Percentiles rank a stretch among this genome's conserved stretches.
Evolutionary conservation across 73 alveolate species (phyloP).

Genomic region (Blepharisma japonicum): DNA sequence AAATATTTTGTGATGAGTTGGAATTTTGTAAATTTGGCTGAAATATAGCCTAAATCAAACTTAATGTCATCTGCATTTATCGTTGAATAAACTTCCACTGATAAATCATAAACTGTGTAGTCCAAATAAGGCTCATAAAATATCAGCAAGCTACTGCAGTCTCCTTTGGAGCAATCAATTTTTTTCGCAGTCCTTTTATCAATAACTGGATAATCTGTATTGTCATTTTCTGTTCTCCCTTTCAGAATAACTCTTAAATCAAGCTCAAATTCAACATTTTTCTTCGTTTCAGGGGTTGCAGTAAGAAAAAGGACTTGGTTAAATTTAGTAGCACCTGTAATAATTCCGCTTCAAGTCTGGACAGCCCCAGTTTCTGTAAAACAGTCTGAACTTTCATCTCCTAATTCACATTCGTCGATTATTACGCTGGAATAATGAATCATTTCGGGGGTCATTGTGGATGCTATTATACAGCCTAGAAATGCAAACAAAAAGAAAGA

Average conservation of each 20-base stretch:
- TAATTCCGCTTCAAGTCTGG: not conserved
- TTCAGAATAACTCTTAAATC: not conserved
- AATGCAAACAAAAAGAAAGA: no score
- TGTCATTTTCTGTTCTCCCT: not conserved
- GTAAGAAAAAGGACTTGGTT: not conserved
- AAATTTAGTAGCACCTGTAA: not conserved
- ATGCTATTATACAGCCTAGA: no score
- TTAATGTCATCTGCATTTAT: not conserved
- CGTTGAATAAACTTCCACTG: not conserved
- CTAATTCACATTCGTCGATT: no score
- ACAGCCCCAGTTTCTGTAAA: no score
- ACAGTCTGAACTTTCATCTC: no score
- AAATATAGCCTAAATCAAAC: not conserved
- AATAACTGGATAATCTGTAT: not conserved
- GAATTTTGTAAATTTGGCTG: not conserved
- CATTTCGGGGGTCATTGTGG: no score
- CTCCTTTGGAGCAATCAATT: not conserved
- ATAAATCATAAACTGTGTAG: not conserved
- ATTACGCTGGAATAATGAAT: no score
- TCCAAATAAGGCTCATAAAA: constrained; percentile 6
- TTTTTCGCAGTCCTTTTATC: not conserved
- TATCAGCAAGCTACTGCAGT: not conserved
- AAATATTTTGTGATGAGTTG: constrained; percentile 14
- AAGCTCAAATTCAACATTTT: not conserved
- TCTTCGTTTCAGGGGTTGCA: not conserved